Percentiles rank a stretch among this genome's conserved stretches.
These are phyloP conservation scores for Rhododendron williamsianum DNA, from an alignment of 148 eudicot genomes.

Conservation along the genomic window DNA sequence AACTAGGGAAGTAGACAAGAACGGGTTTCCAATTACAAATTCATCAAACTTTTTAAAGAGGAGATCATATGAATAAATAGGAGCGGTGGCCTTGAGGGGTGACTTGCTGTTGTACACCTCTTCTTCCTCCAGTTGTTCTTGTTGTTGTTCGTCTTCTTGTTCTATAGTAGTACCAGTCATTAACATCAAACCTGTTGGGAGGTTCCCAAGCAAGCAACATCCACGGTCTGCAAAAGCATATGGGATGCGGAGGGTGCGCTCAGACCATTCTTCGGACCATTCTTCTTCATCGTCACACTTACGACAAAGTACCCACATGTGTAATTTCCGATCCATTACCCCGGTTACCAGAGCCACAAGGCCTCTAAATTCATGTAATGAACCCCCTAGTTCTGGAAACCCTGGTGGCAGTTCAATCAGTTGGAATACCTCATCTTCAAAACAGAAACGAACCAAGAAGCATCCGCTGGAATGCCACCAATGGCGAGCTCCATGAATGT, in stretches of 20 bases:
- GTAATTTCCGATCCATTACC: neutral
- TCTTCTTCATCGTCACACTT: neutral
- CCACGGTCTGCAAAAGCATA: neutral
- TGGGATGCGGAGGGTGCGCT: neutral
- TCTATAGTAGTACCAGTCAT: neutral
- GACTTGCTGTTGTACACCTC: neutral
- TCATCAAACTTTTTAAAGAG: neutral
- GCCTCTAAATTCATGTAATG: too few species aligned
- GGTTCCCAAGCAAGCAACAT: neutral
- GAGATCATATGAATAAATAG: neutral
- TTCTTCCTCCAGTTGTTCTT: too few species aligned
- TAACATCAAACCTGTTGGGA: neutral
- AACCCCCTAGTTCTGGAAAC: too few species aligned
- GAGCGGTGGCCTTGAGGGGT: neutral
- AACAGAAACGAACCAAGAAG: neutral
- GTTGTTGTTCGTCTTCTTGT: neutral
- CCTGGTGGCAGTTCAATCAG: neutral
- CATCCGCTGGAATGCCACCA: neutral
- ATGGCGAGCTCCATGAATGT: neutral
- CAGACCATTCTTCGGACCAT: neutral
- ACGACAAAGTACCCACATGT: neutral
- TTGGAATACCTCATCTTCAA: neutral
- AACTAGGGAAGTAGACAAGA: neutral
- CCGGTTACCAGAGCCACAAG: neutral
- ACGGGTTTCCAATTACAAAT: neutral